Conservation (phyloP, 2,329 filamentous ascomycete species). For the Arthrocladium fulminans region DNA sequence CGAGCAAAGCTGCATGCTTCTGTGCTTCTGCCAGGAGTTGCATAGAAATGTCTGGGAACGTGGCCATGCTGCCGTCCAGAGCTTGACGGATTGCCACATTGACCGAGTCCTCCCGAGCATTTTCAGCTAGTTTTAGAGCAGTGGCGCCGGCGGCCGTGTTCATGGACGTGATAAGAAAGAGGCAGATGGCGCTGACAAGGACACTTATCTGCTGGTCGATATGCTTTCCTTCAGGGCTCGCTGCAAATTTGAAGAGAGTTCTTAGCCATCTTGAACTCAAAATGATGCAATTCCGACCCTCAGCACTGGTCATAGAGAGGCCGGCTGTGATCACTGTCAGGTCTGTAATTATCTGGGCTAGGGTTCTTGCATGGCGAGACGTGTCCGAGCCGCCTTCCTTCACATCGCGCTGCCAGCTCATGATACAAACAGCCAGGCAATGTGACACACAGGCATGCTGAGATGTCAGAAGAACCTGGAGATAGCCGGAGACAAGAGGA, state of each 20-base stretch:
- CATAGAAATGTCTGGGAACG: conserved; percentile 8
- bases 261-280: conserved; percentile 6
- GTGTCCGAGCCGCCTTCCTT: not conserved
- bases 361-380: not conserved
- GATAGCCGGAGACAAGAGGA: conserved; percentile 20
- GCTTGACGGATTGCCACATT: conserved; percentile 7
- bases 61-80: conserved; percentile 3
- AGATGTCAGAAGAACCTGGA: conserved; percentile 15
- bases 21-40: conserved; percentile 8
- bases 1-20: conserved; percentile 2
- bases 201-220: not conserved
- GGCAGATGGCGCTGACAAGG: conserved; percentile 1
- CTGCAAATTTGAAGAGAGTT: conserved; percentile 5
- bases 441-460: conserved; percentile 14
- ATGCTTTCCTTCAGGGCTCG: conserved; percentile 1
- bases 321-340: conserved; percentile 1
- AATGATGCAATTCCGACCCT: conserved; percentile 5
- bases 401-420: conserved; percentile 2
- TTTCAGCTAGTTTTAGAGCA: not conserved
- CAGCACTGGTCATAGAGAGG: not conserved
- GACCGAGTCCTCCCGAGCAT: not conserved
- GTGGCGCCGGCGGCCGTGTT: conserved; percentile 1
- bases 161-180: conserved; percentile 1
- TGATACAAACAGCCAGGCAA: not conserved
- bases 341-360: conserved; percentile 8